phyloP scores from a whole-genome alignment of 192 early-diverging fungal genomes.

The Pilaira anomala region DNA sequence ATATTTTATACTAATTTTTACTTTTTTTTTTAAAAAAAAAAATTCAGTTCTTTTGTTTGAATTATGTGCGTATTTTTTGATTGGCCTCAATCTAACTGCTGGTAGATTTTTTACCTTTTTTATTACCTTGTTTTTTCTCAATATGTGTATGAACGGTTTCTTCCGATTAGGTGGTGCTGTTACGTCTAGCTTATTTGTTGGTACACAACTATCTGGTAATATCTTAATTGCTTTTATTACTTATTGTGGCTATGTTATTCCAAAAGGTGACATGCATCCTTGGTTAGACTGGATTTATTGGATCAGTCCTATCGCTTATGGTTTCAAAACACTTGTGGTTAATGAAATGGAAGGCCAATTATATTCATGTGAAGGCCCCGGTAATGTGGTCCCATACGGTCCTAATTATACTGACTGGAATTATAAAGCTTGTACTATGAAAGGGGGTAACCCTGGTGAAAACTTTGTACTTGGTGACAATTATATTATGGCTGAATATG shows the following conservation, averaged over 20 bases:
- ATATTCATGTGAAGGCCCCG: constrained; percentile 33
- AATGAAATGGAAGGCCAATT: constrained; percentile 60
- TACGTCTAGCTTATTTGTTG: constrained; percentile 47
- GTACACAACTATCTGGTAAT: constrained; percentile 50
- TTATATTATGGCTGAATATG: constrained; percentile 51
- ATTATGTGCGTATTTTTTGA: constrained; percentile 60
- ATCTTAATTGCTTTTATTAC: constrained; percentile 49
- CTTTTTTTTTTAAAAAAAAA: constrained; percentile 38
- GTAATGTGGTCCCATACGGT: constrained; percentile 30
- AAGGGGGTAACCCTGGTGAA: constrained; percentile 54
- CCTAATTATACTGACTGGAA: constrained; percentile 35
- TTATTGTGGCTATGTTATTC: constrained; percentile 61
- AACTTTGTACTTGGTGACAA: constrained; percentile 54
- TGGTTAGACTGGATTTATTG: constrained; percentile 67
- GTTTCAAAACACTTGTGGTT: constrained; percentile 58
- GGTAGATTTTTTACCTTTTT: constrained; percentile 58
- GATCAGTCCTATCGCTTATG: constrained; percentile 71
- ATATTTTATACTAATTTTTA: background rate
- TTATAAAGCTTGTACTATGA: constrained; percentile 58
- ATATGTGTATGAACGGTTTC: constrained; percentile 55
- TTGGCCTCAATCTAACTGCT: constrained; percentile 47
- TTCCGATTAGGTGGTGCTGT: constrained; percentile 56
- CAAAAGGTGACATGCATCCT: constrained; percentile 55
- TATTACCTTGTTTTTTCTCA: constrained; percentile 51
- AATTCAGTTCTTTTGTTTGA: constrained; percentile 56